Percentiles rank a stretch among this genome's conserved stretches.
These are phyloP conservation scores for Citrus glauca DNA, from an alignment of 345 rosid species.

Conservation along the genomic window DNA sequence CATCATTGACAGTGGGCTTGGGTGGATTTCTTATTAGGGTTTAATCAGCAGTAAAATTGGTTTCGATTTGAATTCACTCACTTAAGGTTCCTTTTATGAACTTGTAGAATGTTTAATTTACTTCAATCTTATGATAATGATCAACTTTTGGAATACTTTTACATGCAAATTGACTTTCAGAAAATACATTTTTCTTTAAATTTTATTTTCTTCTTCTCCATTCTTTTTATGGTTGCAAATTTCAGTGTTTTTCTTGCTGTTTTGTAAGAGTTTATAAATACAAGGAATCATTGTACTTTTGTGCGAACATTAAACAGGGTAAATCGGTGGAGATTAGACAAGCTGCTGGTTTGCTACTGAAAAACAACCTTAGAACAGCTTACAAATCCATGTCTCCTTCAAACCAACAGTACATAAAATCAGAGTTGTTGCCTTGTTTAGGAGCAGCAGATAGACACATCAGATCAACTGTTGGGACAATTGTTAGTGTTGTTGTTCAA, in stretches of 20 bases:
- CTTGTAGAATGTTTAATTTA: background rate
- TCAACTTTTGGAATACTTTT: background rate
- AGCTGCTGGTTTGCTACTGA: constrained; percentile 94
- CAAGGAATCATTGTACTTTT: background rate
- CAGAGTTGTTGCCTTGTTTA: constrained; percentile 79
- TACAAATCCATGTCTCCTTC: constrained; percentile 58
- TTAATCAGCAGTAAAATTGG: background rate
- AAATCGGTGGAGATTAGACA: constrained; percentile 86
- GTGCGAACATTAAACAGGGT: constrained; percentile 42
- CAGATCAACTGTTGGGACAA: constrained; percentile 88
- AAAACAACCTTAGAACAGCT: constrained; percentile 76
- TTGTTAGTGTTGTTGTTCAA: constrained; percentile 75
- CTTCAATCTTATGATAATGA: background rate
- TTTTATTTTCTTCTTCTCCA: background rate
- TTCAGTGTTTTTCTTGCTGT: background rate
- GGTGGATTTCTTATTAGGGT: constrained; percentile 1
- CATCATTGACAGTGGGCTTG: background rate
- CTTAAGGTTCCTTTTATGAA: background rate
- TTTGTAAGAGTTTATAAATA: background rate
- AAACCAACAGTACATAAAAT: constrained; percentile 65
- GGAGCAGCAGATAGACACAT: constrained; percentile 89
- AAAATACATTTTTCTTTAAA: background rate
- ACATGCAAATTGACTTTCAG: background rate
- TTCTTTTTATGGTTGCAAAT: background rate
- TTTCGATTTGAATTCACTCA: background rate